Evolutionary conservation across 495 filamentous ascomycete genomes (phyloP), one percentile per base, ranked within the genome.

Genomic region (Podospora tetraspora): DNA sequence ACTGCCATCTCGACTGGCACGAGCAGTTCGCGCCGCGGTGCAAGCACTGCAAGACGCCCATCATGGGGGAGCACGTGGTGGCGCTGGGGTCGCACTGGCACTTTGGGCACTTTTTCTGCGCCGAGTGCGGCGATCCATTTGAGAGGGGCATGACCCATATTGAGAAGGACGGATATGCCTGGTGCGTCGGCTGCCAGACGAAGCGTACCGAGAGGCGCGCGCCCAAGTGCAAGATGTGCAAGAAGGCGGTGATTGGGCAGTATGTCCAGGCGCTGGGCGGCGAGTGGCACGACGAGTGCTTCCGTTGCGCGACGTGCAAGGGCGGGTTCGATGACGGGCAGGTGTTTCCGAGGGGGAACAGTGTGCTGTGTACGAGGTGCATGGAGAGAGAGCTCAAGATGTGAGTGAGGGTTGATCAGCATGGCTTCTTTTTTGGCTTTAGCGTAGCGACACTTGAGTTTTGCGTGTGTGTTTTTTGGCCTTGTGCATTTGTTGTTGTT

Each of bases 81-180:
- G 95, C 95, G 3, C 91, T 95, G 72, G 95, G 96, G 22, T 88
- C 90, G 22, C 92, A 96, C 79, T 99, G 92, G 92, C 95, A 99
- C 79, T 91, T 91, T 70, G 95, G 95, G 1, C 95, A 99, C 81
- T 99, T 99, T 83, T 99, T 98, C 85, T 99, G 95, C 76, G 96
- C 96, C 30, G 92, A 99, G 84, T 99, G 95, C 79, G 95, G 95
- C 69, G 95, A 99, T 84, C 93, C 94, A 21, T 97, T 97, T 77
- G 90, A 90, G 75, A 82, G 84, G 19, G 82, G 85, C 56, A 94
- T 88, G 63, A 93, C 93, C 61, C 95, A 97, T 76, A 95, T 99
- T 24, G 96, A 99, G 78, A 97, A 96, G 77, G 94, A 98, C 71
- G 94, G 94, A n/a, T 98, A 96, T 80, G 95, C 95, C 34, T 99